These are phyloP conservation scores for Hypoxylon trugodes DNA, from an alignment of 495 filamentous ascomycete genomes.

Conservation along the genomic window DNA sequence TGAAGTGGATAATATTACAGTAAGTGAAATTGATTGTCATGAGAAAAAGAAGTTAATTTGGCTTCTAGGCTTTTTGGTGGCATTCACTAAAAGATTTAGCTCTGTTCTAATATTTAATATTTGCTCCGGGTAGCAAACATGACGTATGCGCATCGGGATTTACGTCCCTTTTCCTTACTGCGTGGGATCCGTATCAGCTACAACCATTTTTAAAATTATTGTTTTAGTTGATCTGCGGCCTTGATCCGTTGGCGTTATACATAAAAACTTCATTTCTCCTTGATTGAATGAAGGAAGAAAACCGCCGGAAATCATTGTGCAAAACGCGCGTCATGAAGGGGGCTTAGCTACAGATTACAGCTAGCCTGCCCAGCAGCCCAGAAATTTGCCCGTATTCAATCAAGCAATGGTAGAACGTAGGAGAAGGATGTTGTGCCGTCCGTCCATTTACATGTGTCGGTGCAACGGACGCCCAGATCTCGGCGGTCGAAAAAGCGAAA, in stretches of 20 bases:
- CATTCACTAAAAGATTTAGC: conserved; percentile 4
- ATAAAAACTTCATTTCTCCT: neutral
- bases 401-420: conserved; percentile 1
- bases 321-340: conserved; percentile 35
- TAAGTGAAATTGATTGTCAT: too few relatives aligned
- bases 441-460: conserved; percentile 15
- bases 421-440: conserved; percentile 18
- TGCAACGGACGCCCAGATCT: conserved; percentile 20
- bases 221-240: neutral
- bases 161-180: neutral
- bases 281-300: neutral
- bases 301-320: neutral
- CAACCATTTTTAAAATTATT: too few relatives aligned
- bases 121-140: neutral
- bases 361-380: neutral
- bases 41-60: neutral
- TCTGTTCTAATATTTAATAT: neutral
- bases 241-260: neutral
- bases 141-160: neutral
- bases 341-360: conserved; percentile 22
- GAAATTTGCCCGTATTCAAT: conserved; percentile 15
- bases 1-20: neutral
- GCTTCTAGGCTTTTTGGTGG: neutral
- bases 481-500: conserved; percentile 28
- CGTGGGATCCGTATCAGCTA: too few relatives aligned